These are phyloP conservation scores for Priceomyces castillae DNA, from an alignment of 805 yeast genomes.

Conservation along the genomic window DNA sequence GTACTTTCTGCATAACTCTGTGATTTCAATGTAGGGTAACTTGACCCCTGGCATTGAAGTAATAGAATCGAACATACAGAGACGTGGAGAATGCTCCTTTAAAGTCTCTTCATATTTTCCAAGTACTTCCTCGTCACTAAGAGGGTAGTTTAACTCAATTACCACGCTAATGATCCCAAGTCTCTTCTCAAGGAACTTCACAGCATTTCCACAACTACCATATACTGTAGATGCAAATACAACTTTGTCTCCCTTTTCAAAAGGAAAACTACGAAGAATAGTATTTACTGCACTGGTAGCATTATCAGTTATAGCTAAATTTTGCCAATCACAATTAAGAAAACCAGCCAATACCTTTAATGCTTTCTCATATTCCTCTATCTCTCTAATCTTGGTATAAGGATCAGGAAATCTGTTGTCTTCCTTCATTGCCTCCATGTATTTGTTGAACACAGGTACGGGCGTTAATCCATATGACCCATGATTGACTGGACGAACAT, in stretches of 20 bases:
- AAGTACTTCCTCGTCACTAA: conserved; percentile 34
- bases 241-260: conserved; percentile 50
- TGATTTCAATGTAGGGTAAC: conserved; percentile 54
- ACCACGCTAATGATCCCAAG: conserved; percentile 30
- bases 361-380: conserved; percentile 28
- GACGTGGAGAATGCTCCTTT: conserved; percentile 21
- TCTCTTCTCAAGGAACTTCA: conserved; percentile 37
- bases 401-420: conserved; percentile 47
- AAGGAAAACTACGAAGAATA: conserved; percentile 53
- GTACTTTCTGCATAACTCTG: conserved; percentile 43
- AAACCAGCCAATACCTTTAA: conserved; percentile 34
- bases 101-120: conserved; percentile 21
- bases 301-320: conserved; percentile 54
- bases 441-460: conserved; percentile 40
- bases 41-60: conserved; percentile 62
- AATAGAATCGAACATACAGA: conserved; percentile 57
- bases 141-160: conserved; percentile 43
- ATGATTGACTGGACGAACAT: conserved; percentile 52
- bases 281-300: conserved; percentile 62
- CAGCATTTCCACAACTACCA: conserved; percentile 53
- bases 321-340: conserved; percentile 46
- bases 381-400: conserved; percentile 30
- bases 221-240: conserved; percentile 50
- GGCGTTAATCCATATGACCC: conserved; percentile 66
- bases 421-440: conserved; percentile 19